Percentiles rank a stretch among this genome's conserved stretches.
Evolutionary conservation across 352 stramenopile species (phyloP).

Genomic region (Phytophthora cryptogea): DNA sequence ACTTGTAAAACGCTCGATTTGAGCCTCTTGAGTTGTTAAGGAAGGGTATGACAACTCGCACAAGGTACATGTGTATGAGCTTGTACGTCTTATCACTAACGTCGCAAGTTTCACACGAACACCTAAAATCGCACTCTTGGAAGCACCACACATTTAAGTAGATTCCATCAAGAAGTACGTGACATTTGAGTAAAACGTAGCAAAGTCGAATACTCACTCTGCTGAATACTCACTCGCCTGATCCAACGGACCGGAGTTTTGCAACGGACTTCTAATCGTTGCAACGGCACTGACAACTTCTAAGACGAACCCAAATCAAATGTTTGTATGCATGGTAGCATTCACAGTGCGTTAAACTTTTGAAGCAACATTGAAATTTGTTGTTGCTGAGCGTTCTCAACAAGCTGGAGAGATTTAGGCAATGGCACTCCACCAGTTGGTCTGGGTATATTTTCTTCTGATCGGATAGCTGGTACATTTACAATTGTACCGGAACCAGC

Average conservation of each 20-base stretch:
- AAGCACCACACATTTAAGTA: no score
- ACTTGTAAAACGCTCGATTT: no score
- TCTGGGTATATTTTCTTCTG: conserved; percentile 9
- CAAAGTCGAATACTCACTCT: conserved; percentile 1
- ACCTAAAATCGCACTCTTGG: background rate
- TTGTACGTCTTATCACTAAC: background rate
- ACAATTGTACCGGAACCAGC: background rate
- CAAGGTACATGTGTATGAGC: no score
- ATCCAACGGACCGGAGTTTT: background rate
- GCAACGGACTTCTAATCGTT: background rate
- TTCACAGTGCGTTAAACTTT: conserved; percentile 46
- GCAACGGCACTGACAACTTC: background rate
- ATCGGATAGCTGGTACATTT: conserved; percentile 7
- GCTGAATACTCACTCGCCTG: background rate
- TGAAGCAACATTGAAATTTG: conserved; percentile 48
- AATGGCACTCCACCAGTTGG: conserved; percentile 2
- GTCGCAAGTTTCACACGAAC: background rate
- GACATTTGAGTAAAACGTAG: no score
- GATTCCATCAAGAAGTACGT: no score
- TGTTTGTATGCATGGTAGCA: background rate
- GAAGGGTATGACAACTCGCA: no score
- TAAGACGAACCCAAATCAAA: background rate
- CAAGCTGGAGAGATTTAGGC: conserved; percentile 27
- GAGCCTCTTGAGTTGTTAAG: no score
- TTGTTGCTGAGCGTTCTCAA: conserved; percentile 54